Conservation (phyloP, 768 basidiomycete genomes). For the Tylopilus rubrobrunneus region DNA sequence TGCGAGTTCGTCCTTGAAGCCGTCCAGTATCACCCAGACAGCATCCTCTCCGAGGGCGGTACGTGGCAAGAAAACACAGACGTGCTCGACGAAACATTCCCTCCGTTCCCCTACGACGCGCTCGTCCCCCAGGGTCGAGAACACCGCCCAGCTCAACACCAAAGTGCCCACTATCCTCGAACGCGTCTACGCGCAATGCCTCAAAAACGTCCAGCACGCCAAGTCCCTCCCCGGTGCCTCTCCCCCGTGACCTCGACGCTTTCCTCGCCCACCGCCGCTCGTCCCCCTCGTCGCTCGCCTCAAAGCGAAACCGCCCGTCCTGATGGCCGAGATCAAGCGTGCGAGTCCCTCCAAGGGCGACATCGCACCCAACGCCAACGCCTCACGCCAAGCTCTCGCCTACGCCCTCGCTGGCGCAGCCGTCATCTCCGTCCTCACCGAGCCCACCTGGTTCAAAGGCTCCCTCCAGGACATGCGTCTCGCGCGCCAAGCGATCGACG, state of each 20-base stretch:
- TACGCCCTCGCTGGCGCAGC: slow-evolving; percentile 93
- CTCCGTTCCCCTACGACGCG: slow-evolving; percentile 55
- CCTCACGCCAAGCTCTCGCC: slow-evolving; percentile 80
- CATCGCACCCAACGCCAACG: slow-evolving; percentile 78
- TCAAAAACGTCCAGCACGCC: slow-evolving; percentile 74
- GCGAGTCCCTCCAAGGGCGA: slow-evolving; percentile 96
- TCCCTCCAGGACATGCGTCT: slow-evolving; percentile 91
- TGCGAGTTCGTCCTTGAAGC: slow-evolving; percentile 82
- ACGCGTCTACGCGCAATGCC: slow-evolving; percentile 83
- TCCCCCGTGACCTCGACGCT: no score
- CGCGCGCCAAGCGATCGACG: slow-evolving; percentile 74
- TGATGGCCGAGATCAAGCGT: slow-evolving; percentile 97
- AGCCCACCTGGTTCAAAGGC: slow-evolving; percentile 98
- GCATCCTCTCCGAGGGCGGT: slow-evolving; percentile 87
- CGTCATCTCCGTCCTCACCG: slow-evolving; percentile 96
- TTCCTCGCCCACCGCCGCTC: slow-evolving; percentile 75
- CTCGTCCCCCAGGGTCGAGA: slow-evolving; percentile 26
- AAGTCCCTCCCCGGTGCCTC: slow-evolving; percentile 71
- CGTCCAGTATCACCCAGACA: slow-evolving; percentile 98
- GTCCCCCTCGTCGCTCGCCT: slow-evolving; percentile 73
- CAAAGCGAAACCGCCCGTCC: slow-evolving; percentile 44
- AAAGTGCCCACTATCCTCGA: slow-evolving; percentile 29
- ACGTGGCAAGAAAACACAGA: slow-evolving; percentile 88
- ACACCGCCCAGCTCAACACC: slow-evolving; percentile 12
- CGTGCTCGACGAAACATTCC: slow-evolving; percentile 53